Percentiles rank a stretch among this genome's conserved stretches.
Evolutionary conservation across 495 filamentous ascomycete species (phyloP).

Genomic region (Chaetomium tenue): DNA sequence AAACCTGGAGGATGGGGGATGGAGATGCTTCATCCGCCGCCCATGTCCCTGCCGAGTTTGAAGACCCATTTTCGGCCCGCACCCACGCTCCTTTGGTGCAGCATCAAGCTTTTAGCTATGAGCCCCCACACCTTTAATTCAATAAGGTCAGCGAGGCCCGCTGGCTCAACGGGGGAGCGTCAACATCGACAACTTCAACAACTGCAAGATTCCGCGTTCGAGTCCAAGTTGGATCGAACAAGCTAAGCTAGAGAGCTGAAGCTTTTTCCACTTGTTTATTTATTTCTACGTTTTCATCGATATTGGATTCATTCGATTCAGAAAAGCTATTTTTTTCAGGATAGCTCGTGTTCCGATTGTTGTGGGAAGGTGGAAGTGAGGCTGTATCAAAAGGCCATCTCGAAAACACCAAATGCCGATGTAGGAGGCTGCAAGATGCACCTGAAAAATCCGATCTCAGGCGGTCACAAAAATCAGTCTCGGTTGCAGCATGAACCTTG

Average conservation of each 20-base stretch:
- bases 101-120: not conserved
- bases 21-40: too few relatives aligned
- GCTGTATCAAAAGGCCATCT: too few relatives aligned
- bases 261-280: slow-evolving; percentile 25
- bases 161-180: slow-evolving; percentile 30
- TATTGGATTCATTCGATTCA: slow-evolving; percentile 10
- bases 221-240: slow-evolving; percentile 24
- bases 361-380: not conserved
- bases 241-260: not conserved
- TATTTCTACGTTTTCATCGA: slow-evolving; percentile 6
- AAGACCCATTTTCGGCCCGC: not conserved
- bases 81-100: not conserved
- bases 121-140: not conserved
- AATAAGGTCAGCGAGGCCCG: slow-evolving; percentile 16
- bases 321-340: slow-evolving; percentile 25
- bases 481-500: slow-evolving; percentile 18
- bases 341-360: not conserved
- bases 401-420: slow-evolving; percentile 6
- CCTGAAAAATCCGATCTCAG: slow-evolving; percentile 26
- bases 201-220: slow-evolving; percentile 29
- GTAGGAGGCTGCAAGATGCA: slow-evolving; percentile 11
- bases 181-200: slow-evolving; percentile 23
- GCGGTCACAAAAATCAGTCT: slow-evolving; percentile 15
- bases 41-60: too few relatives aligned
- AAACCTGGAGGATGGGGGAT: too few relatives aligned